Evolutionary conservation across 2,329 filamentous ascomycete species (phyloP).

Genomic region (Phialophora expanda): DNA sequence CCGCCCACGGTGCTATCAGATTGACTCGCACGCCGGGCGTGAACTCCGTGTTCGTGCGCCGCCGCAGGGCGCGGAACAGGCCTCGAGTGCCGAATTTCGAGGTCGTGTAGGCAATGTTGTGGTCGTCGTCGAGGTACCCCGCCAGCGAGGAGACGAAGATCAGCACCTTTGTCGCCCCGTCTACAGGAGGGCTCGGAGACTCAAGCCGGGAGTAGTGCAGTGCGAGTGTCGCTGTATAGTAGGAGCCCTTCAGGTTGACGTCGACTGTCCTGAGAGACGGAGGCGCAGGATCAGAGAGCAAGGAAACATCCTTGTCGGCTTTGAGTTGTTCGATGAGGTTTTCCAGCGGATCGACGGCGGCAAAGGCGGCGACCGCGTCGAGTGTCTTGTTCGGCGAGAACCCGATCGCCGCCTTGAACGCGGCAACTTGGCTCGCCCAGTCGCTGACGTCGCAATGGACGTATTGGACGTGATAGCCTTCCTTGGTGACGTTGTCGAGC

Average conservation of each 20-base stretch:
- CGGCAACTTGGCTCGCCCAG: slow-evolving; percentile 42
- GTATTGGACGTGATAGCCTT: slow-evolving; percentile 39
- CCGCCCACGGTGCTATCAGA: slow-evolving; percentile 17
- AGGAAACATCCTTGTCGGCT: slow-evolving; percentile 22
- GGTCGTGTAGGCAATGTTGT: slow-evolving; percentile 29
- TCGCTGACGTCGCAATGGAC: slow-evolving; percentile 36
- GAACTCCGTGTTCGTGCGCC: slow-evolving; percentile 3
- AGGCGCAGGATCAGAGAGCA: slow-evolving; percentile 17
- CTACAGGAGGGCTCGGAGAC: background rate
- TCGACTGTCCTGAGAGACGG: slow-evolving; percentile 37
- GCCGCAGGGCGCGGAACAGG: slow-evolving; percentile 28
- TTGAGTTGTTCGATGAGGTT: slow-evolving; percentile 26
- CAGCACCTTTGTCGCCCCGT: slow-evolving; percentile 11
- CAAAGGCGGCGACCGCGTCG: slow-evolving; percentile 40
- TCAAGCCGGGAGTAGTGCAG: slow-evolving; percentile 41
- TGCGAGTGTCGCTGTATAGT: slow-evolving; percentile 42
- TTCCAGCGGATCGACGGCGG: slow-evolving; percentile 39
- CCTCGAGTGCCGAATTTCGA: slow-evolving; percentile 36
- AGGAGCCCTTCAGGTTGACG: slow-evolving; percentile 41
- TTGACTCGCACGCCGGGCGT: slow-evolving; percentile 18
- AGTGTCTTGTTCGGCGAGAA: slow-evolving; percentile 37
- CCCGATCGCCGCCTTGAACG: slow-evolving; percentile 42
- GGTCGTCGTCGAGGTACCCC: slow-evolving; percentile 25
- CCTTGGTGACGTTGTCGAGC: slow-evolving; percentile 14
- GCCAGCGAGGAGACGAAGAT: slow-evolving; percentile 29